Conservation (phyloP, 2,329 filamentous ascomycete genomes). For the Apiospora phragmitis region DNA sequence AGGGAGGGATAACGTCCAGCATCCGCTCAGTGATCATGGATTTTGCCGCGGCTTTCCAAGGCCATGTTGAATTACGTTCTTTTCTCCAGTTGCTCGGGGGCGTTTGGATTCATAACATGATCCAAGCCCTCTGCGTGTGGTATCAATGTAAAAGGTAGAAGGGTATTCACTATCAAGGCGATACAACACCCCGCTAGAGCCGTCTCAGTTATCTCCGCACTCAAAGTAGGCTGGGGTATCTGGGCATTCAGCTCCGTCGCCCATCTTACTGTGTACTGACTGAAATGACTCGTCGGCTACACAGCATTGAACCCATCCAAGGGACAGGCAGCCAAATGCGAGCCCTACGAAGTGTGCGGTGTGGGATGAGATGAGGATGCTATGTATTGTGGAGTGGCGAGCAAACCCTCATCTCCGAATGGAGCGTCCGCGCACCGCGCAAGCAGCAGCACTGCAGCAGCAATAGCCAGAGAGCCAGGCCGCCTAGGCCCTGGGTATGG, state of each 20-base stretch:
- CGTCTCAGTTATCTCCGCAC: neutral
- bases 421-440: neutral
- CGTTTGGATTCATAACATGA: neutral
- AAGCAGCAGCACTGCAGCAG: neutral
- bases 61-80: neutral
- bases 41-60: neutral
- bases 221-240: neutral
- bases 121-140: neutral
- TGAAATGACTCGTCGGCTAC: neutral
- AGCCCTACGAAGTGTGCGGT: constrained; percentile 3
- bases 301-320: neutral
- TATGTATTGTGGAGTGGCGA: neutral
- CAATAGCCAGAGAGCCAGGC: neutral
- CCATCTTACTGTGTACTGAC: neutral
- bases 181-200: neutral
- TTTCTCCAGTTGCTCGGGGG: neutral
- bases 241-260: neutral
- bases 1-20: neutral
- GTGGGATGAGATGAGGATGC: neutral
- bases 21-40: neutral
- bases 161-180: neutral
- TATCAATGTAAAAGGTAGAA: neutral
- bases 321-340: neutral
- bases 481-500: neutral
- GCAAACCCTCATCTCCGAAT: constrained; percentile 5